A percentile compares a stretch with the other conserved stretches of the same genome.
These are phyloP conservation scores for Batkoa obscura DNA, from an alignment of 371 early-diverging fungal genomes.

Conservation along the genomic window DNA sequence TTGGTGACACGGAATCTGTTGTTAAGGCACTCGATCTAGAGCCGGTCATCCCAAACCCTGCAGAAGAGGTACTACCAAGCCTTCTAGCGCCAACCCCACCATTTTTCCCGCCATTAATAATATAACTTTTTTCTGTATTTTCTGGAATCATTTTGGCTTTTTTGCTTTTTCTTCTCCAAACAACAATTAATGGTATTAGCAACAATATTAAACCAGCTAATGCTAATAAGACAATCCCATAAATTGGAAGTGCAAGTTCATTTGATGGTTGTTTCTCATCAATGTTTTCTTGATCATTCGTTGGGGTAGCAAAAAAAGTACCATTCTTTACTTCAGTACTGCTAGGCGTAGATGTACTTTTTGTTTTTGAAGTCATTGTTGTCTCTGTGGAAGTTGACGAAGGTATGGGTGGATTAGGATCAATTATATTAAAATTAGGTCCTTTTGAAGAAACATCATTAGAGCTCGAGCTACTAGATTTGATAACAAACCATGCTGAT, in stretches of 20 bases:
- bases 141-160: neutral
- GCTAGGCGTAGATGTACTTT: neutral
- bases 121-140: neutral
- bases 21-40: neutral
- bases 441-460: neutral
- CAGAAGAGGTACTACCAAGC: neutral
- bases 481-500: neutral
- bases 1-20: neutral
- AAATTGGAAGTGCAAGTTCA: neutral
- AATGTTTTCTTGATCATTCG: too few relatives aligned
- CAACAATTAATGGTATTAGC: neutral
- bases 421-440: neutral
- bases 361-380: neutral
- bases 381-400: neutral
- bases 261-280: too few relatives aligned
- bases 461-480: neutral
- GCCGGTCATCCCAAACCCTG: conserved; percentile 2
- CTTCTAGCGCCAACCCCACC: neutral
- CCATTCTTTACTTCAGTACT: neutral
- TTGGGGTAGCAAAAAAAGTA: neutral
- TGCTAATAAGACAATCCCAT: neutral
- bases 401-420: neutral
- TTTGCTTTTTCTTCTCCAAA: neutral
- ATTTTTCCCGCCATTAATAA: neutral
- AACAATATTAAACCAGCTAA: neutral